phyloP scores from a whole-genome alignment of 2,329 filamentous ascomycete species.

The Plectosphaerella sp. region DNA sequence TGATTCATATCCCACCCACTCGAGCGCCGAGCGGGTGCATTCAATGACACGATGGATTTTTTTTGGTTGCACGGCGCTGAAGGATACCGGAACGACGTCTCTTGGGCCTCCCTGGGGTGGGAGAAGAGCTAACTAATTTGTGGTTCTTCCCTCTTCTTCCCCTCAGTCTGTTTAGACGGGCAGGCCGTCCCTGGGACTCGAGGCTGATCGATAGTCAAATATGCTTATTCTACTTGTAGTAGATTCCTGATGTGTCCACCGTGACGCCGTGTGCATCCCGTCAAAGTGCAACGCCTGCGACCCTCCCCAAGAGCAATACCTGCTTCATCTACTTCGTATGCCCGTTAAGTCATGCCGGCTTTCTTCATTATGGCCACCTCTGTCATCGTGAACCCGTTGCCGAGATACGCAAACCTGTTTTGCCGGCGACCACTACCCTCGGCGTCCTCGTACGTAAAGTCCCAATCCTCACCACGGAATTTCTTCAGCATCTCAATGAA shows the following conservation, averaged over 20 bases:
- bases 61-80: neutral
- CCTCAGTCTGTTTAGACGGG: no score
- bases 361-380: slow-evolving; percentile 24
- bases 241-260: no score
- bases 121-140: no score
- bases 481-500: slow-evolving; percentile 49
- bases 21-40: neutral
- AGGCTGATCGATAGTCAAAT: no score
- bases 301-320: no score
- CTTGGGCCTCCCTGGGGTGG: no score
- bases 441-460: slow-evolving; percentile 37
- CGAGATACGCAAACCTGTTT: slow-evolving; percentile 47
- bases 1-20: neutral
- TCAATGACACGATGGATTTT: neutral
- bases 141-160: no score
- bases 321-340: neutral
- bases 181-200: no score
- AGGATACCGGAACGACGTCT: neutral
- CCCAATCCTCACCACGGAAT: slow-evolving; percentile 48
- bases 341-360: neutral
- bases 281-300: no score
- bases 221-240: no score
- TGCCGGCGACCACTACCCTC: slow-evolving; percentile 1
- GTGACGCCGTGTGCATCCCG: no score
- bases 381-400: slow-evolving; percentile 46